phyloP scores from a whole-genome alignment of 441 rosid species.

The Populus hybrid region DNA sequence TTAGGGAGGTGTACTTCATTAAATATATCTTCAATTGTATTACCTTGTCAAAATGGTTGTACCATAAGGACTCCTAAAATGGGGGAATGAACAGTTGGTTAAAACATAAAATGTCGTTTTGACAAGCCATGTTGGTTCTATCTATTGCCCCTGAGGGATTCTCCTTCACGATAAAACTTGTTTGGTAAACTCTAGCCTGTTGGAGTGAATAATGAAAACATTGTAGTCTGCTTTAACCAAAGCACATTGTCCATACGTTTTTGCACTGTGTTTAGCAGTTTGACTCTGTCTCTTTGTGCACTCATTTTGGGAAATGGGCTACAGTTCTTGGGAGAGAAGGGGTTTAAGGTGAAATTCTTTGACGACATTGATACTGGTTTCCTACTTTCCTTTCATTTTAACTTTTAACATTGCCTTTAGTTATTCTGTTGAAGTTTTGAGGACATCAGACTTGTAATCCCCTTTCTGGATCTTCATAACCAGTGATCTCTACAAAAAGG shows the following conservation, averaged over 20 bases:
- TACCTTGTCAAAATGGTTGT: constrained; percentile 24
- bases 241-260: neutral
- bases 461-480: neutral
- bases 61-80: constrained; percentile 30
- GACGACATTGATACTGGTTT: neutral
- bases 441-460: neutral
- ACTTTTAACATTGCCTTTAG: neutral
- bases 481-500: neutral
- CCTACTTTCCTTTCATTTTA: neutral
- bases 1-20: constrained; percentile 15
- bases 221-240: neutral
- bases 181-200: neutral
- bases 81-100: neutral
- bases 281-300: neutral
- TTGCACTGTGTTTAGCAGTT: neutral
- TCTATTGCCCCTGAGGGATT: neutral
- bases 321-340: neutral
- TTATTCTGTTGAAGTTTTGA: neutral
- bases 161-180: neutral
- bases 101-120: neutral
- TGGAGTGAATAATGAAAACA: neutral
- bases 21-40: constrained; percentile 22
- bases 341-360: neutral
- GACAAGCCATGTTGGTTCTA: neutral
- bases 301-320: neutral